Conservation (phyloP, 306 rosid species). For the Cicer yamashitae region DNA sequence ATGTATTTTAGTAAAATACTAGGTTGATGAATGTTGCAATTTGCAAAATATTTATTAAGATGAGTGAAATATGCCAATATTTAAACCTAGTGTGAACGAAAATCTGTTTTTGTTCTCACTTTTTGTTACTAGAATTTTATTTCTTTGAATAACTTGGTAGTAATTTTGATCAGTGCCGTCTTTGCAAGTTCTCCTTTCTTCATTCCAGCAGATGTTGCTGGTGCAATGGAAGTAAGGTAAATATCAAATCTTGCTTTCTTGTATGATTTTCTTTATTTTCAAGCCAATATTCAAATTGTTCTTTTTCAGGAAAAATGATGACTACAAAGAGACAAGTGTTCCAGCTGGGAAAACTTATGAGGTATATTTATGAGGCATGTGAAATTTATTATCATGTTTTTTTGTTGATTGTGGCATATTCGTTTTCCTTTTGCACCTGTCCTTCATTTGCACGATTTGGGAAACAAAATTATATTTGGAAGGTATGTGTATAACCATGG, state of each 20-base stretch:
- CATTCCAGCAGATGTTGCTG: conserved; percentile 89
- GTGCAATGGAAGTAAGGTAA: conserved; percentile 72
- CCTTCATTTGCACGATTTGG: not conserved
- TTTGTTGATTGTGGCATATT: conserved; percentile 31
- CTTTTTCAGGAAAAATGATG: conserved; percentile 69
- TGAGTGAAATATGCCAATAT: conserved; percentile 1
- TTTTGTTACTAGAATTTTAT: conserved; percentile 23
- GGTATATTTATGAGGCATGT: conserved; percentile 57
- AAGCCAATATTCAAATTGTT: conserved; percentile 26
- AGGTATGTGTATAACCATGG: not conserved
- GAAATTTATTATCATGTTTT: conserved; percentile 30
- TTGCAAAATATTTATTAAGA: not conserved
- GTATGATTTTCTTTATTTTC: conserved; percentile 24
- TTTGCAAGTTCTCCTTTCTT: conserved; percentile 93
- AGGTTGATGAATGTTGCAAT: not conserved
- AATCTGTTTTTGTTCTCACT: conserved; percentile 17
- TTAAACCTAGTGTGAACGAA: not conserved
- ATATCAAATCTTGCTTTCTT: conserved; percentile 12
- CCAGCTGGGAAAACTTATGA: conserved; percentile 88
- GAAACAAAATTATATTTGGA: conserved; percentile 21
- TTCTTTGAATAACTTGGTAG: conserved; percentile 44
- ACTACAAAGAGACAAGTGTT: conserved; percentile 74
- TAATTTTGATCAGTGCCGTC: conserved; percentile 69
- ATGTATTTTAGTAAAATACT: not conserved
- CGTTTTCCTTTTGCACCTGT: conserved; percentile 31